phyloP scores from a whole-genome alignment of 345 rosid genomes.

The Lumnitzera littorea region DNA sequence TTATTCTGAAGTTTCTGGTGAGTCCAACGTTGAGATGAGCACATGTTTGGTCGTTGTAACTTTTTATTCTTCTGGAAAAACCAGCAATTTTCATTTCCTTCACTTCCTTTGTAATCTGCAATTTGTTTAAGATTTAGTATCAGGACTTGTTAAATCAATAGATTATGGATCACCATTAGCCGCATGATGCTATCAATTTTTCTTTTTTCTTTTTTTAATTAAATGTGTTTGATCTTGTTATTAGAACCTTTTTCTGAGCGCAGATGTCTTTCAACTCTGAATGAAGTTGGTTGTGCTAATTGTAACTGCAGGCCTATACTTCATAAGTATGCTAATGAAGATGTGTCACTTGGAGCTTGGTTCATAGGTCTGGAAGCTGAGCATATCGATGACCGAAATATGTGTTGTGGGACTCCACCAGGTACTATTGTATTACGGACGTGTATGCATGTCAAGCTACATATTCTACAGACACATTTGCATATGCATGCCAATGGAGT shows the following conservation, averaged over 20 bases:
- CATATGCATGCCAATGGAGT: too few species aligned
- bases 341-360: slow-evolving; percentile 94
- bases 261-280: not conserved
- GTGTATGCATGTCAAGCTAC: too few species aligned
- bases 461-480: too few species aligned
- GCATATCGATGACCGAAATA: slow-evolving; percentile 78
- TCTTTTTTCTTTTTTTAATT: too few species aligned
- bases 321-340: slow-evolving; percentile 95
- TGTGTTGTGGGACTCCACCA: slow-evolving; percentile 98
- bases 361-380: slow-evolving; percentile 96
- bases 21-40: too few species aligned
- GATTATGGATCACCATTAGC: not conserved
- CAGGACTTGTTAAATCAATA: not conserved
- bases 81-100: too few species aligned
- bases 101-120: too few species aligned
- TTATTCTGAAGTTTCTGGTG: too few species aligned
- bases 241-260: not conserved
- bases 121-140: not conserved
- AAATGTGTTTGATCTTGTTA: not conserved
- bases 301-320: slow-evolving; percentile 62
- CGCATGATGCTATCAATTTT: not conserved
- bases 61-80: too few species aligned
- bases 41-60: too few species aligned
- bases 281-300: slow-evolving; percentile 9
- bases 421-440: slow-evolving; percentile 25